These are phyloP conservation scores for Calendula officinalis DNA, from an alignment of 129 eudicot species.

Conservation along the genomic window DNA sequence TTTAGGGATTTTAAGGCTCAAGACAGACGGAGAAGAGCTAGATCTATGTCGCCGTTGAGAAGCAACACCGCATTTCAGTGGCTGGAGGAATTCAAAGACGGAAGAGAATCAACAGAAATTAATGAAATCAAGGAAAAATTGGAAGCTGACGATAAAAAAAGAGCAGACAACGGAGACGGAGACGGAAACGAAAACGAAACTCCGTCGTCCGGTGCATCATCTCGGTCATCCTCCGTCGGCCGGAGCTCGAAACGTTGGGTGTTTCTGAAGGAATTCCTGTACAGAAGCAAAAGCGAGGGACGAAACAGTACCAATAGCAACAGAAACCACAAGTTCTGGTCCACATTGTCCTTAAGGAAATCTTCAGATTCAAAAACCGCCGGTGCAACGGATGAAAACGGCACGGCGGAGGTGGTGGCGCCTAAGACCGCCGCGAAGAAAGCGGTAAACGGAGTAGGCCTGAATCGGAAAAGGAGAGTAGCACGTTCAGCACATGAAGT, in stretches of 20 bases:
- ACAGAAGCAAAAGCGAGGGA: conserved; percentile 87
- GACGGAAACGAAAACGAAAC: conserved; percentile 39
- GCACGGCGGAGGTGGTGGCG: not conserved
- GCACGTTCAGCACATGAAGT: conserved; percentile 60
- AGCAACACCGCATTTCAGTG: conserved; percentile 42
- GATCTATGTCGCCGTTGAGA: conserved; percentile 78
- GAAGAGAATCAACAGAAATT: conserved; percentile 26
- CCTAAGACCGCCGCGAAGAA: conserved; percentile 28
- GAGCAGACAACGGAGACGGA: conserved; percentile 22
- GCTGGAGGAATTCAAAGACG: conserved; percentile 34
- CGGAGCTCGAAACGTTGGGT: conserved; percentile 83
- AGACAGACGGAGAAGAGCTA: conserved; percentile 58
- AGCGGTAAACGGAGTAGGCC: conserved; percentile 44
- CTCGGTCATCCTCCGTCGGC: conserved; percentile 71
- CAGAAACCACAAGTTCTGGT: conserved; percentile 59
- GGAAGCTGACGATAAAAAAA: conserved; percentile 11
- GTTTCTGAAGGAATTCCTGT: conserved; percentile 68
- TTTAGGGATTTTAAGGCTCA: conserved; percentile 49
- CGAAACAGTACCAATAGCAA: conserved; percentile 38
- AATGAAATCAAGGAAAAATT: conserved; percentile 15
- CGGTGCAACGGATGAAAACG: conserved; percentile 9
- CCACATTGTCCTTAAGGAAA: conserved; percentile 48
- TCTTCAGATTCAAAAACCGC: conserved; percentile 7
- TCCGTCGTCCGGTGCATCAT: conserved; percentile 62
- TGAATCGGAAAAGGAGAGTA: conserved; percentile 44